Base-by-base conservation (phyloP, 1,139 yeast genomes). In the Kodamaea sp. region DNA sequence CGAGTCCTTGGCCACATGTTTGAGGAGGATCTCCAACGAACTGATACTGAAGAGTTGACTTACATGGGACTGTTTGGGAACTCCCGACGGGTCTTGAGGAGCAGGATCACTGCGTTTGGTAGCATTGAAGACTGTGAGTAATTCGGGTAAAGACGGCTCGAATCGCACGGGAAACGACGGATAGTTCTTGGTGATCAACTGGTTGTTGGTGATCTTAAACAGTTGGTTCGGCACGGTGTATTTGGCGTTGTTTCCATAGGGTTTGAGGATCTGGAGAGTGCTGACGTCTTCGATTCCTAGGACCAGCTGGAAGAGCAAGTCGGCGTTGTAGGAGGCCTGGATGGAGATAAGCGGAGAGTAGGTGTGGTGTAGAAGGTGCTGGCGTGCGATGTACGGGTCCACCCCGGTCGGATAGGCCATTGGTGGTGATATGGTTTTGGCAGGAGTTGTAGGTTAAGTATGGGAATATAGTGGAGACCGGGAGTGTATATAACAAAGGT, bases 331-430 rank as follows among this genome's bases (percentile, higher is more conserved):
- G 0, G 86, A 71, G 4, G 81, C 65, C 16, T 70, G 70, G 7
- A 80, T 67, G 1, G 84, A 69, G 12, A 82, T 64, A 28, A 72
- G 61, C 11, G 90, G 90, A 18, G 81, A 72, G 41, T 73, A 74
- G 9, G 81, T 69, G 42, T 71, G 75, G 42, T 68, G 73, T 35
- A 70, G 61, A 24, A 70, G 51, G 42, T 66, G 66, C 52, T 70
- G 76, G 39, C 76, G 59, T 12, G 71, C 57, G 8, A 55, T 53
- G 41, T 63, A 65, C 22, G 75, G 73, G 46, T 68, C 74, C 32
- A 63, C 53, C 26, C 73, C 74, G 33, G 44, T 41, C n/a, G 70
- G 70, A 39, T 57, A 63, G 26, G 57, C 60, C 60, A 59, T 54
- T n/a, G n/a, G n/a, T n/a, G n/a, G n/a, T n/a, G n/a, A n/a, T n/a